Evolutionary conservation across 257 asterid genomes (phyloP).

Genomic region (Solanum etuberosum): DNA sequence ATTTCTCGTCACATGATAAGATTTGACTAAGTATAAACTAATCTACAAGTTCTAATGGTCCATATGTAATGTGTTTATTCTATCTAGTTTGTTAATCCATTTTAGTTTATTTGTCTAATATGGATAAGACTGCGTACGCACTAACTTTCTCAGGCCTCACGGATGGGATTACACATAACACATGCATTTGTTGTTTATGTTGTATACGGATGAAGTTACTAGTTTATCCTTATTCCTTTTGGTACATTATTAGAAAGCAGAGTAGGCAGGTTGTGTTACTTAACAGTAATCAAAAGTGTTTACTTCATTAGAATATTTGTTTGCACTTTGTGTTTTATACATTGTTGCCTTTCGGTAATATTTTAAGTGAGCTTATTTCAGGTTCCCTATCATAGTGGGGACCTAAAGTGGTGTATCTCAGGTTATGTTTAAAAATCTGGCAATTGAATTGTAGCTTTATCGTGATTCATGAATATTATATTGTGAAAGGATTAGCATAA

Average conservation of each 20-base stretch:
- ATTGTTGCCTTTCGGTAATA: background rate
- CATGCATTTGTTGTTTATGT: too few species aligned
- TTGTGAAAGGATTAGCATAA: background rate
- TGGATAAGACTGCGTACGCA: background rate
- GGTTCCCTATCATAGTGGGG: background rate
- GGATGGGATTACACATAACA: background rate
- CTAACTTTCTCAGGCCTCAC: background rate
- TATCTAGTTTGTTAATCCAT: background rate
- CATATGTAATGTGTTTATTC: background rate
- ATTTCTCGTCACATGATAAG: background rate
- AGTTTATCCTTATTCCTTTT: background rate
- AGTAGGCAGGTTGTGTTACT: background rate
- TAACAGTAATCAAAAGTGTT: background rate
- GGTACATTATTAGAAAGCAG: background rate
- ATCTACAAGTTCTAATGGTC: background rate
- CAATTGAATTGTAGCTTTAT: background rate
- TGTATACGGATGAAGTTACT: background rate
- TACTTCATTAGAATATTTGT: background rate
- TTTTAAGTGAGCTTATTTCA: background rate
- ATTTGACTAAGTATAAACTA: background rate
- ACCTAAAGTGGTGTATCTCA: background rate
- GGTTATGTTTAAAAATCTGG: background rate
- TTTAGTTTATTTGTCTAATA: background rate
- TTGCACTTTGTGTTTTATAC: background rate
- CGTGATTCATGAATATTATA: background rate